A percentile compares a stretch with the other conserved stretches of the same genome.
Evolutionary conservation across 495 filamentous ascomycete species (phyloP).

Genomic region (Penicillium bialowiezense): DNA sequence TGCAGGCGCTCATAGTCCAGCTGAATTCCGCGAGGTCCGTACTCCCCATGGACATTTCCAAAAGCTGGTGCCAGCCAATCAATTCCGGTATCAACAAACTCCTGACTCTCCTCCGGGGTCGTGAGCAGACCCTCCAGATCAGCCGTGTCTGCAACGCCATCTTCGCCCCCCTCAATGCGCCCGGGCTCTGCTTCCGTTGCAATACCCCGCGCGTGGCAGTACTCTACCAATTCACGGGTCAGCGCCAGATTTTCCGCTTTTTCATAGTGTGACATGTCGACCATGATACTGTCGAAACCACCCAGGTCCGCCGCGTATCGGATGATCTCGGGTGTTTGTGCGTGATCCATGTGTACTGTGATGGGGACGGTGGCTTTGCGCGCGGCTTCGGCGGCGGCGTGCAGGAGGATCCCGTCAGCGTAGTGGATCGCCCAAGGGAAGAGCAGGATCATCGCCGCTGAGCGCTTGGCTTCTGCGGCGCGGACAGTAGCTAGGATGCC

Average conservation of each 20-base stretch:
- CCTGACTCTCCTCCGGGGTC: slow-evolving; percentile 70
- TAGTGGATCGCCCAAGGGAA: slow-evolving; percentile 84
- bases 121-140: slow-evolving; percentile 74
- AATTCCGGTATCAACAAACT: slow-evolving; percentile 77
- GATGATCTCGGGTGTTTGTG: slow-evolving; percentile 70
- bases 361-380: slow-evolving; percentile 66
- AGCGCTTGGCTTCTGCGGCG: slow-evolving; percentile 70
- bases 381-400: slow-evolving; percentile 62
- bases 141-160: slow-evolving; percentile 73
- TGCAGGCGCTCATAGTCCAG: slow-evolving; percentile 69
- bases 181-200: slow-evolving; percentile 80
- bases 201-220: slow-evolving; percentile 73
- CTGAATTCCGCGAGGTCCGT: slow-evolving; percentile 70
- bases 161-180: slow-evolving; percentile 80
- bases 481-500: slow-evolving; percentile 75
- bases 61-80: slow-evolving; percentile 83
- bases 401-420: slow-evolving; percentile 59
- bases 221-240: slow-evolving; percentile 66
- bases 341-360: slow-evolving; percentile 75
- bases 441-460: slow-evolving; percentile 77
- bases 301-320: slow-evolving; percentile 61
- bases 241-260: slow-evolving; percentile 74
- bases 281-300: slow-evolving; percentile 79
- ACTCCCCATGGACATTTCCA: slow-evolving; percentile 83
- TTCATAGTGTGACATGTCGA: slow-evolving; percentile 80